Percentiles rank a stretch among this genome's conserved stretches.
phyloP scores from a whole-genome alignment of 257 asterid species.

The Penstemon newberryi region DNA sequence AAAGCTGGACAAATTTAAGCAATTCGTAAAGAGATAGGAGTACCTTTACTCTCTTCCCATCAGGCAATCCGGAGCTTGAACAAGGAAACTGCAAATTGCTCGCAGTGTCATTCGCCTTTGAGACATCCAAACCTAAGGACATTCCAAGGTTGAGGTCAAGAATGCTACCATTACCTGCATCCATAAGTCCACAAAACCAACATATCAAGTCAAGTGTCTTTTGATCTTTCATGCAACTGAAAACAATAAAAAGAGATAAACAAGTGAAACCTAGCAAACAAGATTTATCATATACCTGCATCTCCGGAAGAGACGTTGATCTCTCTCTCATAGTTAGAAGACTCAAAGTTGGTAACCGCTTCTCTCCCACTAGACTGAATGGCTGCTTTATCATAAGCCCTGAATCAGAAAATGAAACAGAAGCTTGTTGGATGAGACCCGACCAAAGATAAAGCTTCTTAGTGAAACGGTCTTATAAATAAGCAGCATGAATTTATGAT shows the following conservation, averaged over 20 bases:
- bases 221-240: conserved; percentile 1
- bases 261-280: not conserved
- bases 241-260: not conserved
- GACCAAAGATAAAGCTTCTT: conserved; percentile 26
- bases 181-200: conserved; percentile 18
- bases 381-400: conserved; percentile 82
- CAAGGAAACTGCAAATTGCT: conserved; percentile 37
- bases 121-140: conserved; percentile 56
- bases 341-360: conserved; percentile 66
- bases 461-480: conserved; percentile 22
- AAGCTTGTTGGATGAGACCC: conserved; percentile 32
- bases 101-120: conserved; percentile 31
- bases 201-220: conserved; percentile 14
- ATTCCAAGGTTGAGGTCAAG: conserved; percentile 92
- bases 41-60: conserved; percentile 60
- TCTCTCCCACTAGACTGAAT: conserved; percentile 63
- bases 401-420: conserved; percentile 41
- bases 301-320: conserved; percentile 35
- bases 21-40: conserved; percentile 17
- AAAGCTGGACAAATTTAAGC: not conserved
- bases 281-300: conserved; percentile 44
- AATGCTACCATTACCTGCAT: conserved; percentile 54
- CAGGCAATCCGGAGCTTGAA: conserved; percentile 42
- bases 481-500: conserved; percentile 35
- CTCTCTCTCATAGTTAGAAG: conserved; percentile 46